Percentiles rank a stretch among this genome's conserved stretches.
phyloP scores from a whole-genome alignment of 306 rosid species.

The Luffa acutangula region DNA sequence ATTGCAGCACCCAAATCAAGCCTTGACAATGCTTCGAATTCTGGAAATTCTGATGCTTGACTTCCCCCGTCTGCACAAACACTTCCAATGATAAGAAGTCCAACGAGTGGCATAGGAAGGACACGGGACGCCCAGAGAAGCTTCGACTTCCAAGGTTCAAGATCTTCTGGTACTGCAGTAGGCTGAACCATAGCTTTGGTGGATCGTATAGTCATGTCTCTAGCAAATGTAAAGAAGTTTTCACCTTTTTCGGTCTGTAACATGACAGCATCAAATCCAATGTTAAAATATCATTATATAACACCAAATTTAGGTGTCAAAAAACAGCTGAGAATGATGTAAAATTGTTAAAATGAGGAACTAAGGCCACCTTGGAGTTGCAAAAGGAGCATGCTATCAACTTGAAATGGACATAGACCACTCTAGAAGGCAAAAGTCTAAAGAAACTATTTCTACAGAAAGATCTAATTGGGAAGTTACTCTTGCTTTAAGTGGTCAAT shows the following conservation, averaged over 20 bases:
- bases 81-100: constrained; percentile 67
- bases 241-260: constrained; percentile 79
- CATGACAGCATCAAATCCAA: constrained; percentile 4
- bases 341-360: background rate
- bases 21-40: constrained; percentile 82
- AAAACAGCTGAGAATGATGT: background rate
- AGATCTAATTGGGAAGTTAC: background rate
- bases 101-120: constrained; percentile 96
- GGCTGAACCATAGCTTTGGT: constrained; percentile 67
- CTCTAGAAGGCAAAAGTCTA: background rate
- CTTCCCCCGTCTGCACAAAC: constrained; percentile 64
- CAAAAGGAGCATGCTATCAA: background rate
- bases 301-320: background rate
- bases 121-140: constrained; percentile 91
- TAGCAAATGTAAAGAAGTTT: constrained; percentile 83
- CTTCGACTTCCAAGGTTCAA: constrained; percentile 79
- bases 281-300: background rate
- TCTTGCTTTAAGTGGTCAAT: background rate
- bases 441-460: background rate
- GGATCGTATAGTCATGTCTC: constrained; percentile 78
- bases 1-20: constrained; percentile 89
- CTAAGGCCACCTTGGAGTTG: background rate
- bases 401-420: background rate
- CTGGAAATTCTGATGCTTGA: constrained; percentile 69
- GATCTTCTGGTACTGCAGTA: constrained; percentile 54